phyloP scores from a whole-genome alignment of 768 basidiomycete species.

The Tricholoma saponaceum region DNA sequence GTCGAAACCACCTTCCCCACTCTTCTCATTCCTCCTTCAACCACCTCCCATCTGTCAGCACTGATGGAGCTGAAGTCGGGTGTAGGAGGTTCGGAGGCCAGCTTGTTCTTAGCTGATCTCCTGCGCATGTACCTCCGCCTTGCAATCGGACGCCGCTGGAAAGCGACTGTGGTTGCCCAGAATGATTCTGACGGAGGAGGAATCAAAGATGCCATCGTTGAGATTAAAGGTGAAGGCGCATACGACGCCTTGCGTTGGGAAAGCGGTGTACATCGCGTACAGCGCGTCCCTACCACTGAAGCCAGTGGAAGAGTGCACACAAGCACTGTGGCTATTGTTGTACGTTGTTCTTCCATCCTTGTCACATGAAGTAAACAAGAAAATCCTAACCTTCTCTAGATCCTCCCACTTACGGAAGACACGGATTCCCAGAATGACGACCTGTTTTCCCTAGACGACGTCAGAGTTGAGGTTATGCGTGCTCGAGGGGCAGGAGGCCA shows the following conservation, averaged over 20 bases:
- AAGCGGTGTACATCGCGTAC: conserved; percentile 94
- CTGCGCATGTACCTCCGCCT: conserved; percentile 79
- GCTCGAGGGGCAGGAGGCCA: conserved; percentile 97
- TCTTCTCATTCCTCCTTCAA: conserved; percentile 69
- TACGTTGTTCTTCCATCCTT: conserved; percentile 40
- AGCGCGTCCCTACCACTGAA: conserved; percentile 91
- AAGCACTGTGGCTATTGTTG: conserved; percentile 84
- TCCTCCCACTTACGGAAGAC: conserved; percentile 77
- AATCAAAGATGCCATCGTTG: conserved; percentile 72
- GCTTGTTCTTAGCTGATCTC: conserved; percentile 75
- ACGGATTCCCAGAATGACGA: conserved; percentile 54
- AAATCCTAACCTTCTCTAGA: conserved; percentile 39
- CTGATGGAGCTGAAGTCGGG: conserved; percentile 91
- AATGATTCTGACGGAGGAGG: conserved; percentile 62
- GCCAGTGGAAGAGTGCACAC: conserved; percentile 86
- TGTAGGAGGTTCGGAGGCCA: conserved; percentile 87
- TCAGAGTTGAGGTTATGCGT: conserved; percentile 92
- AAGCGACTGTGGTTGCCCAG: conserved; percentile 51
- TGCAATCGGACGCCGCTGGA: conserved; percentile 56
- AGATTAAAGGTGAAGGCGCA: conserved; percentile 71
- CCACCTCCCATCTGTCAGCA: conserved; percentile 65
- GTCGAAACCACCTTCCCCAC: conserved; percentile 53
- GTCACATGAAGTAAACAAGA: not conserved
- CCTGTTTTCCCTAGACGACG: conserved; percentile 78
- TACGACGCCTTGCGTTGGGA: conserved; percentile 86